Evolutionary conservation across 2,329 filamentous ascomycete species (phyloP), one percentile per base, ranked within the genome.

Genomic region (Apiospora hydei): DNA sequence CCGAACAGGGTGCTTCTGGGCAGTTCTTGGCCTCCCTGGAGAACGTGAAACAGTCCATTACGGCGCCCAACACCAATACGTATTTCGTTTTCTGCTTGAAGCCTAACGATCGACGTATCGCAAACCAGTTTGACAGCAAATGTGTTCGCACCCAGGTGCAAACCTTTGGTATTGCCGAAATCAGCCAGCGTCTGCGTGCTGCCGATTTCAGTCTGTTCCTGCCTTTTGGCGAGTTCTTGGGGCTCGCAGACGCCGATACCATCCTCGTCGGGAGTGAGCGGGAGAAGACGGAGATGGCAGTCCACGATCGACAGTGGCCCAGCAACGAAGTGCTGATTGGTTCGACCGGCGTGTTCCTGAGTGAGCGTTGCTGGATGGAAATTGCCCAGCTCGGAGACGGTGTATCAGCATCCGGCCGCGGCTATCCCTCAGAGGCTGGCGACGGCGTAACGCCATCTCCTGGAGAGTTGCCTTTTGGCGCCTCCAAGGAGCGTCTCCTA

Each of bases 91-190:
- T 99, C 83, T 99, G 96, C 79, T 84, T 99, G 75, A 99, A 99
- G 83, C 96, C 96, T 30, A 99, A 99, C 77, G 96, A 99, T 81
- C 90, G 96, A 70, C 91, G 96, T 69, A 99, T 99, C 76, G 96
- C 96, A 74, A 99, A 99, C 77, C 96, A 99, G 79, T 99, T 98
- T 77, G 96, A 99, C 82, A 98, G 95, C 88, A 98, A 98, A 83
- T 99, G 96, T 80, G 96, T 99, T 30, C 92, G 96, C 4, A 94
- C 93, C 14, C 96, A 99, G 80, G 89, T 99, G 1, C 96, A 98
- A 80, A 97, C 95, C 0, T 94, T 98, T 76, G 96, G 96, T 44
- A 97, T 99, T 78, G 95, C 95, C 0, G 96, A 99, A 80, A 98
- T 99, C 81, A 98, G 95, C 80, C 95, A 98, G 80, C 90, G 96